Conservation (phyloP, 1,284 basidiomycete genomes). For the Xerocomus nothofagi region DNA sequence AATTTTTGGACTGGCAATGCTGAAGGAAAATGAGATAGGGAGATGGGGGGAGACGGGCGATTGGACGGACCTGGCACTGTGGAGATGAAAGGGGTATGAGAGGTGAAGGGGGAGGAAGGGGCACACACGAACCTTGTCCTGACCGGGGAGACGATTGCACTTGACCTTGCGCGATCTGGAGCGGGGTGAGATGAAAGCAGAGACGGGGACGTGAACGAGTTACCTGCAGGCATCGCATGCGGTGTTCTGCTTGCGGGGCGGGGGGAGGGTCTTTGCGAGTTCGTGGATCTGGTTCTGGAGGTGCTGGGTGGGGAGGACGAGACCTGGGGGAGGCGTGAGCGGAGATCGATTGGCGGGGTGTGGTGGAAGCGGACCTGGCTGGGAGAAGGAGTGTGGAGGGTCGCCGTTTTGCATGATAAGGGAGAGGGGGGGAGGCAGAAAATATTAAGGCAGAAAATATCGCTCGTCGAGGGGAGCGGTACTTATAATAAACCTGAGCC, state of each 20-base stretch:
- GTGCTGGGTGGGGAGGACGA: slow-evolving; percentile 58
- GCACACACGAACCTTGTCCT: slow-evolving; percentile 64
- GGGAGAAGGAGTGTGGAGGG: slow-evolving; percentile 37
- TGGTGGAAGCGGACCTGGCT: slow-evolving; percentile 39
- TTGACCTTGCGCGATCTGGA: slow-evolving; percentile 77
- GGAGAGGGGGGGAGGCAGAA: slow-evolving; percentile 23
- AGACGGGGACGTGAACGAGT: neutral
- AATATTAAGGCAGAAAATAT: slow-evolving; percentile 30
- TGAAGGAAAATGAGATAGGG: slow-evolving; percentile 32
- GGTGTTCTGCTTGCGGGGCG: slow-evolving; percentile 84
- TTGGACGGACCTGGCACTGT: slow-evolving; percentile 62
- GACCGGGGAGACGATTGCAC: slow-evolving; percentile 73
- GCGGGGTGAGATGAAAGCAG: slow-evolving; percentile 21
- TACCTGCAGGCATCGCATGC: slow-evolving; percentile 86
- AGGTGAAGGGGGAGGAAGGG: slow-evolving; percentile 1
- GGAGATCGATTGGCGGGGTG: neutral
- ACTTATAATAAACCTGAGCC: slow-evolving; percentile 31
- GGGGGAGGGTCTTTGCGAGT: slow-evolving; percentile 69
- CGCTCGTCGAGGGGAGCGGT: slow-evolving; percentile 18
- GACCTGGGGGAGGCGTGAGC: slow-evolving; percentile 41
- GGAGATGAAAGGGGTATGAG: slow-evolving; percentile 21
- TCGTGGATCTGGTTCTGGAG: slow-evolving; percentile 78
- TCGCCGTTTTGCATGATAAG: slow-evolving; percentile 43
- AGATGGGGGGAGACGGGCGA: slow-evolving; percentile 9
- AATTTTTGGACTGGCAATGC: slow-evolving; percentile 81